A percentile compares a stretch with the other conserved stretches of the same genome.
Conservation (phyloP, 441 rosid genomes). For the Hura crepitans region DNA sequence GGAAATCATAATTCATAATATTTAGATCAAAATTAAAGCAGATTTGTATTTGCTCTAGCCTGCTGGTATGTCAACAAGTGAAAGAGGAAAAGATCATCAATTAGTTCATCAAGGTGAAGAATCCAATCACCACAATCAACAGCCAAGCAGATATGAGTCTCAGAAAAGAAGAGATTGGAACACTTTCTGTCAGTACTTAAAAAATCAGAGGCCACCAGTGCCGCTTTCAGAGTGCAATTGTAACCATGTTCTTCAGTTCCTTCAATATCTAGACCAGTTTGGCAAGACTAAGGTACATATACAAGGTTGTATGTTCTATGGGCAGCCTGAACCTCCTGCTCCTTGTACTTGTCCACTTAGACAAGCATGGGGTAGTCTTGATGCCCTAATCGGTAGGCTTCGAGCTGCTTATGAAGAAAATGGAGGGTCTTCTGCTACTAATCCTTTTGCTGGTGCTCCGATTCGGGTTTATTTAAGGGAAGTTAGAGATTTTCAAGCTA, state of each 20-base stretch:
- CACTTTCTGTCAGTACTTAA: conserved; percentile 68
- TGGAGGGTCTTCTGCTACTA: conserved; percentile 64
- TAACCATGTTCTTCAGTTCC: conserved; percentile 64
- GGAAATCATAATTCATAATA: not conserved
- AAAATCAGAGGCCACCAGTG: conserved; percentile 71
- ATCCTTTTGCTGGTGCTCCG: conserved; percentile 64
- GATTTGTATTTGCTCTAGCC: not conserved
- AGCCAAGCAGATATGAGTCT: conserved; percentile 67
- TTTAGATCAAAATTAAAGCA: not conserved
- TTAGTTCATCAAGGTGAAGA: conserved; percentile 34
- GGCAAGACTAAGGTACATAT: conserved; percentile 80
- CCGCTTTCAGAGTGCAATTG: conserved; percentile 57
- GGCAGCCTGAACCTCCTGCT: conserved; percentile 73
- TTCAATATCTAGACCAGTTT: conserved; percentile 67
- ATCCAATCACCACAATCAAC: conserved; percentile 25
- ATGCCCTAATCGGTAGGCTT: conserved; percentile 77
- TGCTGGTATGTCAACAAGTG: conserved; percentile 34
- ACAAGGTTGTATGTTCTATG: conserved; percentile 63
- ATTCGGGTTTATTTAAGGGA: conserved; percentile 66
- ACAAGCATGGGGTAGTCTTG: conserved; percentile 92
- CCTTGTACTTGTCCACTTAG: conserved; percentile 73
- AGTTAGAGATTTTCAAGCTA: conserved; percentile 70
- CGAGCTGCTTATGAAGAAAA: conserved; percentile 81
- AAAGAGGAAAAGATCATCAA: conserved; percentile 36
- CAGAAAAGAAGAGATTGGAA: conserved; percentile 81